phyloP scores from a whole-genome alignment of 2,329 filamentous ascomycete species.

The Penicillium crustosum region DNA sequence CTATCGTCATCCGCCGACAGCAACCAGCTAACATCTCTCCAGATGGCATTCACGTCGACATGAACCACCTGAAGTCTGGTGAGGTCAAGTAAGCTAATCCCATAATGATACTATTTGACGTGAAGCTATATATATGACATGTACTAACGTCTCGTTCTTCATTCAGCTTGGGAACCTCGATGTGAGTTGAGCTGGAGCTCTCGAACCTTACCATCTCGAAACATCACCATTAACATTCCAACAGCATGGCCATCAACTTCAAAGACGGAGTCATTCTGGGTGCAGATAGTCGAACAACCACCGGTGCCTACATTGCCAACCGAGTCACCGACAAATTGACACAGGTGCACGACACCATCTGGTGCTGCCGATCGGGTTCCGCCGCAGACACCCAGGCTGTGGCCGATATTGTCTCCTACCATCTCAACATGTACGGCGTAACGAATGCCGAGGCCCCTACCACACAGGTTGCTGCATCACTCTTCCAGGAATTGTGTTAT shows the following conservation, averaged over 20 bases:
- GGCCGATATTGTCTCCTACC: slow-evolving; percentile 96
- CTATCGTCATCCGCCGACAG: slow-evolving; percentile 19
- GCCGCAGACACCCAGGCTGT: slow-evolving; percentile 97
- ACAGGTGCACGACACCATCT: slow-evolving; percentile 97
- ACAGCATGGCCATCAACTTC: slow-evolving; percentile 98
- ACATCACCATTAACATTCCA: slow-evolving; percentile 26
- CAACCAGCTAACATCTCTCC: slow-evolving; percentile 23
- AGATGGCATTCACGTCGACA: slow-evolving; percentile 99
- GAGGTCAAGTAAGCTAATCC: slow-evolving; percentile 83
- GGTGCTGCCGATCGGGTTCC: slow-evolving; percentile 98
- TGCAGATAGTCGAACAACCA: slow-evolving; percentile 95
- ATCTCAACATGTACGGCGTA: slow-evolving; percentile 89
- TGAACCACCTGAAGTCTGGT: slow-evolving; percentile 97
- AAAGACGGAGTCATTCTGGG: slow-evolving; percentile 96
- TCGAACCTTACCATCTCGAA: slow-evolving; percentile 15
- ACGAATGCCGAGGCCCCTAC: slow-evolving; percentile 86
- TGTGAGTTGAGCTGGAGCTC: slow-evolving; percentile 59
- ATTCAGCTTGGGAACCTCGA: slow-evolving; percentile 87
- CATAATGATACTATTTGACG: neutral
- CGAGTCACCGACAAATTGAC: slow-evolving; percentile 99
- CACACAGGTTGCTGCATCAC: slow-evolving; percentile 88
- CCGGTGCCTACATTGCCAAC: slow-evolving; percentile 97
- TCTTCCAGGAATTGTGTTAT: slow-evolving; percentile 98
- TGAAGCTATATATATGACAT: slow-evolving; percentile 9
- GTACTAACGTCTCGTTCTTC: slow-evolving; percentile 32